Percentiles rank a stretch among this genome's conserved stretches.
phyloP scores from a whole-genome alignment of 2,329 filamentous ascomycete genomes.

The Verticillium zaregamsianum region DNA sequence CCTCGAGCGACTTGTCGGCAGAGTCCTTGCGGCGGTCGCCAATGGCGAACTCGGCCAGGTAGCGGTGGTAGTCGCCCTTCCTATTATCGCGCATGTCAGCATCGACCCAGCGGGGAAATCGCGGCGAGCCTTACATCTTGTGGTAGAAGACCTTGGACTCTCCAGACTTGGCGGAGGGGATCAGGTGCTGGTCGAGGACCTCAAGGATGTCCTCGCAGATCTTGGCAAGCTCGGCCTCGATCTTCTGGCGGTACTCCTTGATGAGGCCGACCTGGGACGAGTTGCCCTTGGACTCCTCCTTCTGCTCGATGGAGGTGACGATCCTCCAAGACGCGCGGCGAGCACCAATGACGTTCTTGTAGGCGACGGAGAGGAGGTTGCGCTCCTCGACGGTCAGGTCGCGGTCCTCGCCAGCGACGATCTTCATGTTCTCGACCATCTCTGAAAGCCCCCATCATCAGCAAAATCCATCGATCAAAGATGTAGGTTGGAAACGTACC shows the following conservation, averaged over 20 bases:
- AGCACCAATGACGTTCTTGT: conserved; percentile 98
- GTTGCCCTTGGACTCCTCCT: conserved; percentile 99
- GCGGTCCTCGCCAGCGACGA: conserved; percentile 82
- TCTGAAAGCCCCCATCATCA: conserved; percentile 49
- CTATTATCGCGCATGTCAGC: conserved; percentile 41
- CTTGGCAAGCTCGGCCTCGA: conserved; percentile 92
- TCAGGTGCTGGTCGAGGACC: conserved; percentile 89
- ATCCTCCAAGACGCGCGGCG: conserved; percentile 98
- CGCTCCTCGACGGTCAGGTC: conserved; percentile 91
- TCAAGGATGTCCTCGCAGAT: conserved; percentile 97
- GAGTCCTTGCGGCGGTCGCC: conserved; percentile 94
- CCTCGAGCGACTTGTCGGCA: conserved; percentile 90
- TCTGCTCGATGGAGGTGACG: conserved; percentile 97
- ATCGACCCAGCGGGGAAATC: background rate
- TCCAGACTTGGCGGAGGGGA: conserved; percentile 88
- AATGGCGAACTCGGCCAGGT: conserved; percentile 93
- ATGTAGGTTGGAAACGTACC: conserved; percentile 54
- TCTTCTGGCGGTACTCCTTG: conserved; percentile 98
- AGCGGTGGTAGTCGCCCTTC: conserved; percentile 99
- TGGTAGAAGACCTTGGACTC: conserved; percentile 99
- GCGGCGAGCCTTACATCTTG: conserved; percentile 73
- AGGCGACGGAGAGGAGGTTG: conserved; percentile 94
- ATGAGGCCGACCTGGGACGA: conserved; percentile 84
- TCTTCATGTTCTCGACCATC: conserved; percentile 99
- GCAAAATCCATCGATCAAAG: conserved; percentile 2